Evolutionary conservation across 306 rosid genomes (phyloP), one percentile per base, ranked within the genome.

Genomic region (Spatholobus suberectus): DNA sequence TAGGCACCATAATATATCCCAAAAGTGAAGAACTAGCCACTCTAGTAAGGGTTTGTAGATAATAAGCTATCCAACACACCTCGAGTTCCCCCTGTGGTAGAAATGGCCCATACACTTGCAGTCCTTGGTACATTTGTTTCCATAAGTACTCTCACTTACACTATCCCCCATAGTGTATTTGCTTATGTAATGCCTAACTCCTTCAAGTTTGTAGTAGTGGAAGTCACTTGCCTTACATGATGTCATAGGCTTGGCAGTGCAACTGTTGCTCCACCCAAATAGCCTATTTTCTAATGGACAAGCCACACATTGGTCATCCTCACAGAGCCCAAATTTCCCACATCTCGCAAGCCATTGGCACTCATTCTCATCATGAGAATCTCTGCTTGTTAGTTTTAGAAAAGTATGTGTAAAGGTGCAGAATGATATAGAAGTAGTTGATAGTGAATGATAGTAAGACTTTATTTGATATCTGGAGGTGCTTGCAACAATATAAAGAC

Each of bases 291-390:
- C 68, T 62, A 81, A 83, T 0, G 93, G 97, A 47, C 96, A 91
- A 27, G 81, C 97, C 61, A 91, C 92, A 70, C 94, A 93, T 15
- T 93, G 92, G 75, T 82, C 85, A 3, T 89, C 86, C 78, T 89
- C 90, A 70, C 91, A 93, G 0, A 88, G 52, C 27, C 98, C 98
- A 11, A 88, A 79, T 1, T 78, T 51, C 9, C 92, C 94, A 73
- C 95, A 92, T 21, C 84, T 63, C 37, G 69, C 81, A 0, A 94
- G 95, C 81, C 85, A 81, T 59, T 89, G 93, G 44, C 93, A 92
- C 84, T 92, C 94, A 54, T 65, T 82, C 40, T 88, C 89, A 26
- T 63, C 85, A n/a, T n/a, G n/a, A 75, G 80, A 90, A 4, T 76
- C 83, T 51, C 91, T 86, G n/a, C n/a, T n/a, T n/a, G n/a, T n/a